Conservation (phyloP, 179 eudicot genomes). For the Gypsophila paniculata region DNA sequence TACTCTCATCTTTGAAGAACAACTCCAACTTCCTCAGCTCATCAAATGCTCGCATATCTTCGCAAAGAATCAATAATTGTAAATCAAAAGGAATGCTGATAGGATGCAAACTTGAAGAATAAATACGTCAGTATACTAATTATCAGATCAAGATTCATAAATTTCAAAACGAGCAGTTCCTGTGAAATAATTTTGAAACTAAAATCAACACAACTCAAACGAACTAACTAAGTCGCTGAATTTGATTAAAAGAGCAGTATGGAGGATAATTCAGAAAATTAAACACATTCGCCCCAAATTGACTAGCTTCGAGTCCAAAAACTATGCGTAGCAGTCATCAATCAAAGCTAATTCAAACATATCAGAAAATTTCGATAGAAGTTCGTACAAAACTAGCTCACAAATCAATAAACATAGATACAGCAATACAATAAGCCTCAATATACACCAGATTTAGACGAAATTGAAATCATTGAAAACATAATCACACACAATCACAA, state of each 20-base stretch:
- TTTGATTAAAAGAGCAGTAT: not conserved
- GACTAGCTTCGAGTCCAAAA: not conserved
- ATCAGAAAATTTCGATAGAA: not conserved
- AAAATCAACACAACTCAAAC: not conserved
- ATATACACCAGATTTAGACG: not conserved
- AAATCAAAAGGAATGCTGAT: not conserved
- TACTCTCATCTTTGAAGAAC: slow-evolving; percentile 79
- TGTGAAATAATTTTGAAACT: not conserved
- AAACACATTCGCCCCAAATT: too few relatives aligned
- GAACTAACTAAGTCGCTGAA: not conserved
- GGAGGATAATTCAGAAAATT: not conserved
- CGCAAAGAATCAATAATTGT: not conserved
- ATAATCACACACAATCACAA: not conserved
- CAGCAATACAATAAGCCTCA: not conserved
- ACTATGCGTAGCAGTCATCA: not conserved
- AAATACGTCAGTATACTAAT: not conserved
- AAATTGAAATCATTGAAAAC: not conserved
- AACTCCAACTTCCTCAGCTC: slow-evolving; percentile 82
- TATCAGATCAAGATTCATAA: not conserved
- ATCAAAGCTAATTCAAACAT: too few relatives aligned
- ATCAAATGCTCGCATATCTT: slow-evolving; percentile 97
- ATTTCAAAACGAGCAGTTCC: not conserved
- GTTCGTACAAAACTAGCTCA: not conserved
- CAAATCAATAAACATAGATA: not conserved
- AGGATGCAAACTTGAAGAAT: not conserved